Evolutionary conservation across 768 basidiomycete species (phyloP), one percentile per base, ranked within the genome.

Genomic region (Crassisporium funariophilum): DNA sequence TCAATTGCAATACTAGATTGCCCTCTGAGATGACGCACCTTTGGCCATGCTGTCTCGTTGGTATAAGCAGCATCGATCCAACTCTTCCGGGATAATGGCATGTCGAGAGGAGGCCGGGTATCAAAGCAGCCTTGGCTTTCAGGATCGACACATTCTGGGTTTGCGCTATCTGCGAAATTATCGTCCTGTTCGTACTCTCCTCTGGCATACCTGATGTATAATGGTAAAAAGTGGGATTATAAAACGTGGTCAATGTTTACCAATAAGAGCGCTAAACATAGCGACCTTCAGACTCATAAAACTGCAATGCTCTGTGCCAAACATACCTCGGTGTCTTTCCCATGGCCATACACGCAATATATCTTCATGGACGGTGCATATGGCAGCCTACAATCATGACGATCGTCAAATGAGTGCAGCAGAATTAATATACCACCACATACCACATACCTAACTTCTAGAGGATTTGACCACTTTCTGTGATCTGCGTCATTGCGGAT

Each of bases 301-400:
- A 27, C 25, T 19, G 37, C 29, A 33, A 16, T 10, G 35, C n/a
- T 15, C 11, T 35, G 36, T n/a, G 46, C 46, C 31, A 47, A 42
- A 45, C 77, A 53, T 29, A 83, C 89, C 78, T 97, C 94, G 0
- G 94, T 99, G 57, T 94, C 89, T 62, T 98, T 98, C 15, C 95
- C 95, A 55, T 91, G 86, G 0, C 95, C 95, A 69, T 98, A 98
- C 2, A 94, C 81, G 53, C 95, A 98, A 64, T 85, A 89, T 21
- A 95, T 84, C 60, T 86, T 91, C 84, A 97, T 88, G 4, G 86
- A 88, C 1, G 95, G 94, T 0, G 97, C 97, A 37, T 83, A 67
- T 1, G 95, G 95, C 13, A 99, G 72, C 54, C 90, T 91, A 36
- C 7, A 35, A 38, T 27, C n/a, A 46, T 23, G 34, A 15, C 21